Evolutionary conservation across 192 early-diverging fungal species (phyloP), one percentile per base, ranked within the genome.

Genomic region (Phlyctochytrium planicorne): DNA sequence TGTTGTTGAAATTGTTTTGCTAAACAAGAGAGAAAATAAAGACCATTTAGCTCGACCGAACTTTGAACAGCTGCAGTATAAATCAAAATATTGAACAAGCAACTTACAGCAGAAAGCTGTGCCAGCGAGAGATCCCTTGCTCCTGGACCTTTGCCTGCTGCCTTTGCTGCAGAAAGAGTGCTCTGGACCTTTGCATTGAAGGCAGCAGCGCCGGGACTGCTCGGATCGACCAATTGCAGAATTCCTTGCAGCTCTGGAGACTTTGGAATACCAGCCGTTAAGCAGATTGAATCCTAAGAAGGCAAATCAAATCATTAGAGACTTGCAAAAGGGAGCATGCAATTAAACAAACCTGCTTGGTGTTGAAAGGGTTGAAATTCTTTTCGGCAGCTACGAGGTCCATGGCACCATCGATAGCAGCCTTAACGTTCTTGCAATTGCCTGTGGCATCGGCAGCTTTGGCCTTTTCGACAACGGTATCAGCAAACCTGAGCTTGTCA

Each of bases 121-220:
- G 34, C 67, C 55, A 68, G 62, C 2, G 67, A 68, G n/a, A n/a
- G n/a, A 30, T 59, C 67, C 12, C 6, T 35, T 34, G 59, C 56
- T 14, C 59, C 67, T 1, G 67, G 67, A 34, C 67, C 67, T 2
- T 2, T 68, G 1, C 33, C 33, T 23, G 67, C 67, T 17, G 67
- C 67, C 60, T 68, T 68, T 2, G 67, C 55, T 2, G 67, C 67
- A 33, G 55, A 55, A 66, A 68, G 59, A 24, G 47, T 32, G 29
- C 17, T 12, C 60, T 17, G 34, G 1, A 59, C 25, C 56, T 35
- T 62, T 1, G 2, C 17, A 59, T 68, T 68, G 2, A 68, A 1
- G 3, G 32, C 40, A 2, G 67, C 67, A 23, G 67, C 67, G 30
- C 33, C 2, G 3, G 56, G 59, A 59, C 32, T 62, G 59, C 56